Evolutionary conservation across 306 rosid species (phyloP).

Genomic region (Trichosanthes truncata): DNA sequence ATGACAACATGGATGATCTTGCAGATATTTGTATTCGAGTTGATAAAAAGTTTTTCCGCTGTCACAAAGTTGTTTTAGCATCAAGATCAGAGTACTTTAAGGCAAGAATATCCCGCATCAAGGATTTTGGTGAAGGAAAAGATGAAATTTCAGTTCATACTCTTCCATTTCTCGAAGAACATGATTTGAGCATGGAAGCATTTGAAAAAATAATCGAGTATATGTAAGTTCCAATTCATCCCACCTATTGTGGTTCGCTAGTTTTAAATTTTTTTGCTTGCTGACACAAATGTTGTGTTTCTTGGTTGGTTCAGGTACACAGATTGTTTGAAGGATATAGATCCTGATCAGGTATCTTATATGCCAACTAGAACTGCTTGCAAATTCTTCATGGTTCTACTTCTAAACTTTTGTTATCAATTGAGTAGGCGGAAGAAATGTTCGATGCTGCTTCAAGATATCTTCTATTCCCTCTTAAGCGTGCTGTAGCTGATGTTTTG

Average conservation of each 20-base stretch:
- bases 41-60: slow-evolving; percentile 46
- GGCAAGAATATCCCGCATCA: slow-evolving; percentile 74
- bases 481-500: slow-evolving; percentile 82
- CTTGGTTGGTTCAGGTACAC: slow-evolving; percentile 71
- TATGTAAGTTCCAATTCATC: slow-evolving; percentile 48
- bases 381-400: slow-evolving; percentile 1
- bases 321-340: slow-evolving; percentile 70
- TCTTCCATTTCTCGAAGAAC: slow-evolving; percentile 82
- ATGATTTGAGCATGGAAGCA: slow-evolving; percentile 63
- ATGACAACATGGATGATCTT: slow-evolving; percentile 44
- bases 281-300: slow-evolving; percentile 8
- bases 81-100: slow-evolving; percentile 89
- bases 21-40: slow-evolving; percentile 78
- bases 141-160: slow-evolving; percentile 26
- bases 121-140: slow-evolving; percentile 71
- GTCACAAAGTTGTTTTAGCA: slow-evolving; percentile 88
- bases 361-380: slow-evolving; percentile 7
- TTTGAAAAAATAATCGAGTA: slow-evolving; percentile 85
- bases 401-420: slow-evolving; percentile 8
- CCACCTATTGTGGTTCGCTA: not conserved
- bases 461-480: slow-evolving; percentile 81
- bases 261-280: slow-evolving; percentile 6
- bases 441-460: slow-evolving; percentile 91
- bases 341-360: slow-evolving; percentile 63
- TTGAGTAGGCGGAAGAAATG: slow-evolving; percentile 76